Percentiles rank a stretch among this genome's conserved stretches.
These are phyloP conservation scores for Fusarium devonianum DNA, from an alignment of 2,329 filamentous ascomycete species.

Conservation along the genomic window DNA sequence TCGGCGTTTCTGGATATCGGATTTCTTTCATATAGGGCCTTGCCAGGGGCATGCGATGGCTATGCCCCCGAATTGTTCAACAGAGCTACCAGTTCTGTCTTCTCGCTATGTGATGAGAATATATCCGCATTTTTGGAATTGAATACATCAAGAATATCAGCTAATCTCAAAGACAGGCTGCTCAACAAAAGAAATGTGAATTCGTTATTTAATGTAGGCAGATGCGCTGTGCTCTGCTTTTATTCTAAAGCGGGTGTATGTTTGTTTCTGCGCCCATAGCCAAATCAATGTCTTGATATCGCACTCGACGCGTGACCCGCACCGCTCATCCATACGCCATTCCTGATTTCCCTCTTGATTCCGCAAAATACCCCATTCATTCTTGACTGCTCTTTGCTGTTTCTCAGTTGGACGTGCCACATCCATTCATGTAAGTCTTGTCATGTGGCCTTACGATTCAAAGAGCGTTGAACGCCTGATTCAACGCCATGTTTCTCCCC, in stretches of 20 bases:
- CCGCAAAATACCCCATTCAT: too few relatives aligned
- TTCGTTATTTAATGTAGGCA: slow-evolving; percentile 5
- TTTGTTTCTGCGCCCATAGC: not conserved
- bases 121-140: too few relatives aligned
- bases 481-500: too few relatives aligned
- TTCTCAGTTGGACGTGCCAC: too few relatives aligned
- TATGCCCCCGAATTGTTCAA: slow-evolving; percentile 1
- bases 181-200: slow-evolving; percentile 1
- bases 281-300: not conserved
- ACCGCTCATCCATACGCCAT: not conserved
- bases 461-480: too few relatives aligned
- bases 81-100: not conserved
- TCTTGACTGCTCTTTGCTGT: too few relatives aligned
- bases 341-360: not conserved
- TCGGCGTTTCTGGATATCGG: slow-evolving; percentile 19
- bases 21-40: slow-evolving; percentile 16
- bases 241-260: not conserved
- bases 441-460: too few relatives aligned
- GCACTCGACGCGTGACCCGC: slow-evolving; percentile 14
- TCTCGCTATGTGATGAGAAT: not conserved
- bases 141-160: too few relatives aligned
- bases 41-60: slow-evolving; percentile 16
- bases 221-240: not conserved
- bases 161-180: not conserved
- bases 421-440: too few relatives aligned